Evolutionary conservation across 1,284 basidiomycete species (phyloP).

Genomic region (Laetiporus sulphureus): DNA sequence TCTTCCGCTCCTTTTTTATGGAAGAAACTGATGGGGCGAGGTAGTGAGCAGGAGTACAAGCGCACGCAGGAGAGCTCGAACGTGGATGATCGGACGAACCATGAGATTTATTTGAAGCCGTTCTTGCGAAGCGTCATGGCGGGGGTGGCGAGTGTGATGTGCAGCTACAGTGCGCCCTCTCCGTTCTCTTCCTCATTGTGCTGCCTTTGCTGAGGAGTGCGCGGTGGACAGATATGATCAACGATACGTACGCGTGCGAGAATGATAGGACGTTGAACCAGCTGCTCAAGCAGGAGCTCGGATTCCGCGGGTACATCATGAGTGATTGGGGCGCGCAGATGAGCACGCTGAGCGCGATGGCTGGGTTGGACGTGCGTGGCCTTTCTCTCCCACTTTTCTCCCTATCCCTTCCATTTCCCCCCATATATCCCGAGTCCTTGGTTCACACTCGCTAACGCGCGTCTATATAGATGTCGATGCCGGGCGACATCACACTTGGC

Average conservation of each 20-base stretch:
- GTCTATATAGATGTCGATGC: constrained; percentile 54
- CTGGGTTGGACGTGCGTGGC: constrained; percentile 58
- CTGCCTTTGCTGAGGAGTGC: background rate
- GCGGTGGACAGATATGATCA: constrained; percentile 47
- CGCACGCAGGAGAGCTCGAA: constrained; percentile 52
- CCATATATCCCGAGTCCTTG: background rate
- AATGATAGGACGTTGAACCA: constrained; percentile 72
- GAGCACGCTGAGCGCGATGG: constrained; percentile 52
- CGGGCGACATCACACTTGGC: constrained; percentile 56
- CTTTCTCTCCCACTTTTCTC: background rate
- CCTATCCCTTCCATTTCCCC: background rate
- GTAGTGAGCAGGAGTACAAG: constrained; percentile 62
- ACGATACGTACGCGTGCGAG: constrained; percentile 76
- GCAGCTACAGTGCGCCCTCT: constrained; percentile 45
- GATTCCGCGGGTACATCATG: constrained; percentile 73
- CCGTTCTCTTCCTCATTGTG: background rate
- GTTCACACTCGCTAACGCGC: background rate
- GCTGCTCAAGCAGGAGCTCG: constrained; percentile 73
- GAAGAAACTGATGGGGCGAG: too few species aligned
- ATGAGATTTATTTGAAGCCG: constrained; percentile 67
- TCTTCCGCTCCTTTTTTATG: background rate
- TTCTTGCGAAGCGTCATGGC: constrained; percentile 75
- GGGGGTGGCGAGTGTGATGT: constrained; percentile 76
- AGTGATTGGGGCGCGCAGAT: constrained; percentile 62
- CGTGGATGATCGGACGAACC: constrained; percentile 73